These are phyloP conservation scores for Sideroxylon spinosum DNA, from an alignment of 179 eudicot species.

Conservation along the genomic window DNA sequence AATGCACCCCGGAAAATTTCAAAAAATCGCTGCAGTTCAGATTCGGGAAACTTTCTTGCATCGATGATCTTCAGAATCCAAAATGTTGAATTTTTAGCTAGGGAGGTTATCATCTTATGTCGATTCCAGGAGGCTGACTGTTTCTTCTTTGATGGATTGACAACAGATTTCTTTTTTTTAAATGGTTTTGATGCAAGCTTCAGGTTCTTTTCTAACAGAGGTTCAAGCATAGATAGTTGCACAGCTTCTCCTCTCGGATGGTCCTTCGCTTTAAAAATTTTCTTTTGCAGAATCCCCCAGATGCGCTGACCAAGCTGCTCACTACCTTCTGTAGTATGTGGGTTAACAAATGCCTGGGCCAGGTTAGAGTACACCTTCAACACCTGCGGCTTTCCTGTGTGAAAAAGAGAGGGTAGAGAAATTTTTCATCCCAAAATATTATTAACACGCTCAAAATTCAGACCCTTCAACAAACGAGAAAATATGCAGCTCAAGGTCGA, in stretches of 20 bases:
- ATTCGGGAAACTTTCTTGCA: constrained; percentile 46
- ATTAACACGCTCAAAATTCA: neutral
- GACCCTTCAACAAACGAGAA: neutral
- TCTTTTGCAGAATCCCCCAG: constrained; percentile 80
- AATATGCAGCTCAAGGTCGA: neutral
- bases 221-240: constrained; percentile 52
- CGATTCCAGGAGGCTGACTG: constrained; percentile 54
- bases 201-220: constrained; percentile 70
- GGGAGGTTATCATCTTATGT: constrained; percentile 61
- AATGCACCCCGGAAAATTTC: constrained; percentile 52
- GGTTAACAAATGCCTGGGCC: constrained; percentile 76
- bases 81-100: constrained; percentile 67
- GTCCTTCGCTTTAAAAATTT: constrained; percentile 76
- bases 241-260: constrained; percentile 68
- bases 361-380: constrained; percentile 68
- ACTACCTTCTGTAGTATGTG: constrained; percentile 77
- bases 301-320: constrained; percentile 92
- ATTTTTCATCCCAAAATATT: neutral
- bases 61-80: constrained; percentile 84
- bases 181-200: constrained; percentile 69
- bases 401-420: constrained; percentile 10
- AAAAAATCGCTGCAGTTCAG: constrained; percentile 47
- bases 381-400: constrained; percentile 57
- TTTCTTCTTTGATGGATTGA: constrained; percentile 56
- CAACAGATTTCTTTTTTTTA: constrained; percentile 58